phyloP scores from a whole-genome alignment of 148 eudicot species.

The Simmondsia chinensis region DNA sequence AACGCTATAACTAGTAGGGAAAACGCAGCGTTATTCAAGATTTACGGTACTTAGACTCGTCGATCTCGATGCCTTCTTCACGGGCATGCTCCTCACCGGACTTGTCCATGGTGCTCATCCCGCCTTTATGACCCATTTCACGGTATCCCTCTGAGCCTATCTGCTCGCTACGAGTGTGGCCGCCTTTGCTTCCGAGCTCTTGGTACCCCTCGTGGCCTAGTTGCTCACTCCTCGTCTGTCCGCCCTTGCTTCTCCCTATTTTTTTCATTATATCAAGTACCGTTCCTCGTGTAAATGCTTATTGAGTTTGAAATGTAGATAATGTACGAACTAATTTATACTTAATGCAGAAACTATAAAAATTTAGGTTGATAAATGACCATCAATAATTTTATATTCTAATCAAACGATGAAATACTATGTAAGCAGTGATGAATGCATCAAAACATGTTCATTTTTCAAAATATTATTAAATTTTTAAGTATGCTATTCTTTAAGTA shows the following conservation, averaged over 20 bases:
- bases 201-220: conserved; percentile 27
- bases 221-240: conserved; percentile 14
- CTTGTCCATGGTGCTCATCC: conserved; percentile 16
- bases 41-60: conserved; percentile 25
- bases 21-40: background rate
- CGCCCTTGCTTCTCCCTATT: conserved; percentile 45
- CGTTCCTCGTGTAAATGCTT: no score
- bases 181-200: conserved; percentile 26
- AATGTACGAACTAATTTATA: no score
- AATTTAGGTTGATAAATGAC: no score
- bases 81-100: conserved; percentile 23
- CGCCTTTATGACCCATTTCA: conserved; percentile 26
- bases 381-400: no score
- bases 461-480: no score
- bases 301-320: no score
- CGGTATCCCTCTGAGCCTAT: conserved; percentile 17
- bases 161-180: conserved; percentile 11
- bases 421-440: no score
- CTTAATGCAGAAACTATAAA: no score
- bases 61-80: conserved; percentile 23
- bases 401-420: no score
- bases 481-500: no score
- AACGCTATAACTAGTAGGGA: background rate
- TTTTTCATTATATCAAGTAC: no score
- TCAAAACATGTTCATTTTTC: no score